Base-by-base conservation (phyloP, 2,329 filamentous ascomycete species). In the Ophiostoma ulmi region DNA sequence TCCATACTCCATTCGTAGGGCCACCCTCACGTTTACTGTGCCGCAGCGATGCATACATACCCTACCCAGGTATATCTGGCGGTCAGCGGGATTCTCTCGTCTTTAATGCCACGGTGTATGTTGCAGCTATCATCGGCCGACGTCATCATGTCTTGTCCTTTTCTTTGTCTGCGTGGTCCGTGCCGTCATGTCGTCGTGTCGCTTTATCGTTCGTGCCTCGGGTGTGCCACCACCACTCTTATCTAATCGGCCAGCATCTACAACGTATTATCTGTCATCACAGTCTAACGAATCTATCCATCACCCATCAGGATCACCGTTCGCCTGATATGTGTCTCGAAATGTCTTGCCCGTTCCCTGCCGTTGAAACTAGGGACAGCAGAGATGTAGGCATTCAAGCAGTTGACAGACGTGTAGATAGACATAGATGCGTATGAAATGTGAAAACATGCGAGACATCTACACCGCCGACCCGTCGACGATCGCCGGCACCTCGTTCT, bases 261-360 rank as follows among this genome's bases (percentile, higher is more conserved):
- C 38, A 39, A 13, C 11, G 10, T 39, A 39, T n/a, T 20, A 20
- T 48, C 44, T 48, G 20, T 20, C 44, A 48, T 20, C 44, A 48
- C 17, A 31, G 31, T 31, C 31, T 31, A 31, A 31, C 3, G 31
- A 31, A 3, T 31, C 39, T 11, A 44, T 44, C 39, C 5, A 44
- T 44, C 39, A 44, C 39, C 31, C 44, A 5, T 20, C 8, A 39
- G n/a, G 52, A 58, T 13, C 52, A 58, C 52, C 52, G n/a, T 8
- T 11, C 10, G 11, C 52, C 52, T 26, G 52, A 58, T 14, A 10
- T 22, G 20, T 58, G 52, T 58, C 52, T 58, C 52, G 31, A 22
- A 58, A 58, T 58, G 52, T 58, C 52, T 58, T 58, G 52, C 52
- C 52, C 17, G 22, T 58, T 58, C 52, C 52, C 22, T 58, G 52